Base-by-base conservation (phyloP, 2,329 filamentous ascomycete genomes). In the Exophiala dermatitidis region DNA sequence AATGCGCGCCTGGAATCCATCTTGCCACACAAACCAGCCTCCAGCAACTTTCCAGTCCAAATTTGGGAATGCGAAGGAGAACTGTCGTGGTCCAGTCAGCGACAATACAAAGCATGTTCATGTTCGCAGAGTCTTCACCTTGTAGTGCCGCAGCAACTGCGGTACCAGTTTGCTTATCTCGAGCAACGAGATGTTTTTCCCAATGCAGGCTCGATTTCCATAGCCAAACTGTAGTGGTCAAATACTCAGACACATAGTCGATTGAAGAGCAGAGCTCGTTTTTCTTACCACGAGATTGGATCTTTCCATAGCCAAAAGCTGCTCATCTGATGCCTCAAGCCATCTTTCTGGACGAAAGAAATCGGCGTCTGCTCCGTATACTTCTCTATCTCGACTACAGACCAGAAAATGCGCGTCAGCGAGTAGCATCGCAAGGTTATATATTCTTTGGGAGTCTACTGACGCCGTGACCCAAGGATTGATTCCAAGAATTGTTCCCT, bases 291-390 rank as follows among this genome's bases (percentile, higher is more conserved):
- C 37, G n/a, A 57, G 36, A 34, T 46, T 55, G 19, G 54, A 53
- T 10, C 54, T 70, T 60, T 75, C 76, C 76, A 78, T 79, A 54
- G 74, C 72, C 55, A 67, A 68, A 9, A 76, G 64, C 59, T 73
- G 69, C 4, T 69, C 68, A 0, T 44, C 29, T 3, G 51, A 44
- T 4, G 44, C 85, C 88, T 78, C 73, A 3, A 78, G 64, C 77
- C 86, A 90, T 45, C 86, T 69, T 68, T 90, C 86, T 0, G 86
- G 86, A 7, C 82, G 70, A 66, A 79, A 91, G 0, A 65, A 67
- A 38, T 88, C 81, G 0, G 80, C 80, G 57, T 89, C 83, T 4
- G 31, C 4, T 3, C 60, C 58, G 32, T 47, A 78, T 31, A 74
- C 60, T 42, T 75, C 73, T 43, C 66, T 67, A 26, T 54, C 49